phyloP scores from a whole-genome alignment of 192 early-diverging fungal genomes.

The Thamnidium elegans region DNA sequence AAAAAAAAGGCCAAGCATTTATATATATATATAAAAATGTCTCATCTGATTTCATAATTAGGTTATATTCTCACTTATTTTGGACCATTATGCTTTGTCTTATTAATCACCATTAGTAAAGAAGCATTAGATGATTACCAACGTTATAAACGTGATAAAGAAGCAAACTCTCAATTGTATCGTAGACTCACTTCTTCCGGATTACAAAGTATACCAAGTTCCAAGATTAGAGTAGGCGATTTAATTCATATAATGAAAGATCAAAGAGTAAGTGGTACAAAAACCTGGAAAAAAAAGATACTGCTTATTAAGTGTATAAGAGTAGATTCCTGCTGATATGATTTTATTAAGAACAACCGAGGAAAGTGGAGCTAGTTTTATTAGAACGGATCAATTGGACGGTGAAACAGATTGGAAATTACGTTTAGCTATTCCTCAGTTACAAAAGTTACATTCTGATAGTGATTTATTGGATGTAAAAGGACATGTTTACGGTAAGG shows the following conservation, averaged over 20 bases:
- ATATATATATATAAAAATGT: background rate
- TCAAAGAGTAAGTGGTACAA: constrained; percentile 55
- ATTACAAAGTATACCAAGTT: constrained; percentile 65
- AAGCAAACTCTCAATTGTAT: constrained; percentile 90
- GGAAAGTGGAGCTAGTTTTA: constrained; percentile 86
- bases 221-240: constrained; percentile 86
- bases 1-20: constrained; percentile 4
- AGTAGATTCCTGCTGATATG: constrained; percentile 85
- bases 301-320: background rate
- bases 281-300: background rate
- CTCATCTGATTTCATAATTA: constrained; percentile 6
- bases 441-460: constrained; percentile 70
- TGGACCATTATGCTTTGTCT: constrained; percentile 88
- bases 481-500: constrained; percentile 71
- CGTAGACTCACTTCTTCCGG: constrained; percentile 61
- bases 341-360: constrained; percentile 86
- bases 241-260: constrained; percentile 83
- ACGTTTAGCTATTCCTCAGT: constrained; percentile 76
- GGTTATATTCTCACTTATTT: constrained; percentile 91
- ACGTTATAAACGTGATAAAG: constrained; percentile 75
- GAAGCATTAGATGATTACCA: constrained; percentile 90
- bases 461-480: constrained; percentile 56
- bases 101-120: constrained; percentile 88
- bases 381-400: constrained; percentile 95
- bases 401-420: constrained; percentile 99